These are phyloP conservation scores for Didymella pomorum DNA, from an alignment of 2,329 filamentous ascomycete species.

Conservation along the genomic window DNA sequence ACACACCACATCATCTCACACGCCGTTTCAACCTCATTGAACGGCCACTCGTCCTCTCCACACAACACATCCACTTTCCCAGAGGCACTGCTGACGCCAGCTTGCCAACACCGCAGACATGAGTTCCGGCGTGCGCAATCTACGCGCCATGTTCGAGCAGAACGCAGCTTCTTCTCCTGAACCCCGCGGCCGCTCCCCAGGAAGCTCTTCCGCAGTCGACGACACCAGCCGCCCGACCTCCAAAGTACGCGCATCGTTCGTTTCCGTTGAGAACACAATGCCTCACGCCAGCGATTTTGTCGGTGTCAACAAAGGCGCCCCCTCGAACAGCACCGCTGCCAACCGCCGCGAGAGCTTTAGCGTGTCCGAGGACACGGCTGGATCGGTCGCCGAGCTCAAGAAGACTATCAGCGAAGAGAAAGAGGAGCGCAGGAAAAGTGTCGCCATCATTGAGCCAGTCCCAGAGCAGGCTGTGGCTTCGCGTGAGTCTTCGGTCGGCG, in stretches of 20 bases:
- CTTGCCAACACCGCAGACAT: slow-evolving; percentile 53
- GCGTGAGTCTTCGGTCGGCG: slow-evolving; percentile 48
- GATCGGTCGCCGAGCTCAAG: slow-evolving; percentile 49
- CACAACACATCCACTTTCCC: slow-evolving; percentile 25
- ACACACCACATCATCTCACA: slow-evolving; percentile 40
- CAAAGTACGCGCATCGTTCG: slow-evolving; percentile 59
- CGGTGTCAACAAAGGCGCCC: slow-evolving; percentile 38
- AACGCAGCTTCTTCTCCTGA: slow-evolving; percentile 49
- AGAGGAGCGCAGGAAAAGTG: slow-evolving; percentile 49
- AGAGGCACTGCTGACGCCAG: slow-evolving; percentile 38
- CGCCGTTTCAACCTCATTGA: slow-evolving; percentile 26
- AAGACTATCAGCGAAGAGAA: slow-evolving; percentile 53
- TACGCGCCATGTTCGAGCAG: slow-evolving; percentile 60
- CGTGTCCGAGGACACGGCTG: slow-evolving; percentile 46
- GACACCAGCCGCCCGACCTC: slow-evolving; percentile 49
- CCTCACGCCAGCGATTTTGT: slow-evolving; percentile 39
- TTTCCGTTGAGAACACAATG: slow-evolving; percentile 55
- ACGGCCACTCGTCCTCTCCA: slow-evolving; percentile 24
- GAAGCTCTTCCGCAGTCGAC: slow-evolving; percentile 44
- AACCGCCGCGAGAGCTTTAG: slow-evolving; percentile 55
- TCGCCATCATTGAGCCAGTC: slow-evolving; percentile 48
- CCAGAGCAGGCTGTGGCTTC: slow-evolving; percentile 55
- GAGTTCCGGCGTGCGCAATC: slow-evolving; percentile 58
- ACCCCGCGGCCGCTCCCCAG: slow-evolving; percentile 55
- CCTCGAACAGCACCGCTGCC: slow-evolving; percentile 41